Percentiles rank a stretch among this genome's conserved stretches.
These are phyloP conservation scores for Penicillium coffeae DNA, from an alignment of 495 filamentous ascomycete genomes.

Conservation along the genomic window DNA sequence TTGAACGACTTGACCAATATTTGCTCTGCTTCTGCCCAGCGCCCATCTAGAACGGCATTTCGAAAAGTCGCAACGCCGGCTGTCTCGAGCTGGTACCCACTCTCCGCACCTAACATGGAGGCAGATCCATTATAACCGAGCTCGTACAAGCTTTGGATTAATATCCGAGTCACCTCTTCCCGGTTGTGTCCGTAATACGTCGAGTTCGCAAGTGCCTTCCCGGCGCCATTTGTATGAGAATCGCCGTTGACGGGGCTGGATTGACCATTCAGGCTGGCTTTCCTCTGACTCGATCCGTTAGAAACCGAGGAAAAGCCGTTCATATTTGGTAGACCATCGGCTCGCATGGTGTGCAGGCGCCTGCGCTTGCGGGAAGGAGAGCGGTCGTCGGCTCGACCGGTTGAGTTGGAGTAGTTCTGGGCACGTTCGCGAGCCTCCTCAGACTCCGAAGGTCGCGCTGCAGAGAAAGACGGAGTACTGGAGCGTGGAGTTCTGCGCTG, in stretches of 20 bases:
- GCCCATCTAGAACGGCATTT: slow-evolving; percentile 72
- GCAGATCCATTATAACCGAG: slow-evolving; percentile 81
- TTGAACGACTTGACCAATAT: slow-evolving; percentile 61
- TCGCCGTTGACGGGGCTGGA: slow-evolving; percentile 35
- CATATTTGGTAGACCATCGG: slow-evolving; percentile 48
- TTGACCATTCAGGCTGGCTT: slow-evolving; percentile 51
- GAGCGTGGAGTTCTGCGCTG: slow-evolving; percentile 22
- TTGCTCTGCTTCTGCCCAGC: slow-evolving; percentile 81
- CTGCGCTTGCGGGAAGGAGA: slow-evolving; percentile 56
- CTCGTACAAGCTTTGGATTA: slow-evolving; percentile 87
- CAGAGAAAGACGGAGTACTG: no score
- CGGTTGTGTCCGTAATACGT: slow-evolving; percentile 79
- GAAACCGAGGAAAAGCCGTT: slow-evolving; percentile 48
- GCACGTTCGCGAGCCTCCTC: slow-evolving; percentile 10
- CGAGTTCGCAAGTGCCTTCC: slow-evolving; percentile 31
- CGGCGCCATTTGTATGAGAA: slow-evolving; percentile 45
- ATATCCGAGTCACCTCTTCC: slow-evolving; percentile 87
- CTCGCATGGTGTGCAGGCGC: slow-evolving; percentile 60
- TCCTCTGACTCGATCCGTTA: slow-evolving; percentile 44
- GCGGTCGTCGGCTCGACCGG: slow-evolving; percentile 33
- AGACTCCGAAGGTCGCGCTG: slow-evolving; percentile 5
- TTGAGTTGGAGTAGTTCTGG: slow-evolving; percentile 20
- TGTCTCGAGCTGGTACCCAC: slow-evolving; percentile 85
- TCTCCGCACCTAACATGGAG: slow-evolving; percentile 67
- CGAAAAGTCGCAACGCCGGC: slow-evolving; percentile 80